Percentiles rank a stretch among this genome's conserved stretches.
Conservation (phyloP, 1,284 basidiomycete genomes). For the Cystobasidiaceae sp. region DNA sequence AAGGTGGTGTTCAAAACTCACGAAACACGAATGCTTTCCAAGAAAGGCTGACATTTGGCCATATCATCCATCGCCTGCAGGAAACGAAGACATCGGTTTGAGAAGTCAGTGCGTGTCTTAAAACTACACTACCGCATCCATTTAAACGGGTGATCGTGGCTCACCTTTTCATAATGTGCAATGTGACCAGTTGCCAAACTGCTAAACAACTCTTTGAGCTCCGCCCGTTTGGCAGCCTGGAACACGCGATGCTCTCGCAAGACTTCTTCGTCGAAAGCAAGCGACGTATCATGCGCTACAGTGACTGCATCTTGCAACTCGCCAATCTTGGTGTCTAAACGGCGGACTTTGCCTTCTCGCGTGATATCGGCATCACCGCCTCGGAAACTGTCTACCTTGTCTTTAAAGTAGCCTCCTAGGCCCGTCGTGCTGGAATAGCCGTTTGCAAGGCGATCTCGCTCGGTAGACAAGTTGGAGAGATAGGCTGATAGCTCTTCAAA, state of each 20-base stretch:
- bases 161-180: conserved; percentile 62
- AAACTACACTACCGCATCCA: not conserved
- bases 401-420: conserved; percentile 71
- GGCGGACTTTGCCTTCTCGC: conserved; percentile 84
- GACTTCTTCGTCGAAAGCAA: conserved; percentile 91
- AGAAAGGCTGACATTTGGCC: conserved; percentile 25
- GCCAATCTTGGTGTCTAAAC: conserved; percentile 87
- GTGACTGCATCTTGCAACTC: conserved; percentile 97
- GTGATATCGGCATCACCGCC: conserved; percentile 91
- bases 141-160: not conserved
- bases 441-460: conserved; percentile 85
- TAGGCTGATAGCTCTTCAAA: conserved; percentile 97
- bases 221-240: conserved; percentile 79
- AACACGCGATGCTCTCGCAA: conserved; percentile 84
- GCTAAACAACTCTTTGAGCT: conserved; percentile 90
- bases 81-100: not conserved
- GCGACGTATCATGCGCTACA: conserved; percentile 87
- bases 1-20: not conserved
- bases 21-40: conserved; percentile 28
- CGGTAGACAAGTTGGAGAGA: conserved; percentile 78
- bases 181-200: conserved; percentile 90
- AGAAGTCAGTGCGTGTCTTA: too few species aligned
- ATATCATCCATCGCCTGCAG: conserved; percentile 29
- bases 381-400: conserved; percentile 81
- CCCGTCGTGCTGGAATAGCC: conserved; percentile 60